Evolutionary conservation across 164 flowering plant species (phyloP), one percentile per base, ranked within the genome.

Genomic region (Magnolia sinica): DNA sequence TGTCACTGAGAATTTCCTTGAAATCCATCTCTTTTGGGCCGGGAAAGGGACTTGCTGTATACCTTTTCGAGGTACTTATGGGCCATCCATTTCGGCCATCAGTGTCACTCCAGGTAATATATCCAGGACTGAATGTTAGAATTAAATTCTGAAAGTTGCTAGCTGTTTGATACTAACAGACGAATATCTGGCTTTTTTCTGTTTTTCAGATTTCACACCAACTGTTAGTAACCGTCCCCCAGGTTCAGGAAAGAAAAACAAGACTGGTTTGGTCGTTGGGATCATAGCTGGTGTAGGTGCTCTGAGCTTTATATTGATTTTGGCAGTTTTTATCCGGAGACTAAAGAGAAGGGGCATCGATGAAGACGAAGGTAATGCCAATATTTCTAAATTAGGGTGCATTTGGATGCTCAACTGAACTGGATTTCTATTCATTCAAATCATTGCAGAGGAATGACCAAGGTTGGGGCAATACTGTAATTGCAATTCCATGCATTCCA

Each of bases 21-120:
- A 95, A 75, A 83, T 95, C 68, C 97, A 93, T 86, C 88, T 95
- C 20, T 91, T 91, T 76, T 95, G 99, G 99, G 94, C 95, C 82
- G 99, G 98, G 67, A 95, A 93, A 76, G 98, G 99, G 72, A 92
- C 98, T 50, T 92, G 96, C 76, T 93, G 97, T 82, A 85, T 91
- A 67, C 99, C 99, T 76, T 8, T 0, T 20, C 91, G 80, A 82
- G 97, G 95, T 45, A 72, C 83, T 13, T 96, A 90, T 83, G 99
- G 99, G 72, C 98, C 99, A 68, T 82, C 83, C 13, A 88, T 96
- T 75, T 94, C 98, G 66, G 97, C 99, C 49, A 82, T 96, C 80
- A 91, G 90, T 77, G 98, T 85, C 71, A 85, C 86, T 37, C 90
- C 94, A 87, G 83, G 99, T 94, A 89, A 75, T 9, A 65, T 23